phyloP scores from a whole-genome alignment of 306 rosid species.

The Rosa multiflora region DNA sequence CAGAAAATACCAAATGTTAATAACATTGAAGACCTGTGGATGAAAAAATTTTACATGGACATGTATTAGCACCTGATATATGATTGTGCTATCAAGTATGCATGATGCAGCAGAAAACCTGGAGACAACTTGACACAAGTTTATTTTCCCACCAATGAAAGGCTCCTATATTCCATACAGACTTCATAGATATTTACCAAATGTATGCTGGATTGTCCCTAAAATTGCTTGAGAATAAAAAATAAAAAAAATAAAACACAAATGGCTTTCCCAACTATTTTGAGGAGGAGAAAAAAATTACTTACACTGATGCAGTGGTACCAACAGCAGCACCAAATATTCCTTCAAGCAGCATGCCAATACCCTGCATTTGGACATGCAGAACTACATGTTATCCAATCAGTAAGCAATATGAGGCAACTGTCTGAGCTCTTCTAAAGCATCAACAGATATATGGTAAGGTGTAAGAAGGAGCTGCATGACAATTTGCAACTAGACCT shows the following conservation, averaged over 20 bases:
- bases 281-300: constrained; percentile 11
- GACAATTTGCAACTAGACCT: constrained; percentile 42
- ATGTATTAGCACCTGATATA: background rate
- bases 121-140: no score
- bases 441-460: constrained; percentile 2
- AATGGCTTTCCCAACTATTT: background rate
- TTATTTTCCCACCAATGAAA: no score
- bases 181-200: background rate
- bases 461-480: background rate
- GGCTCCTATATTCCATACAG: background rate
- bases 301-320: constrained; percentile 92
- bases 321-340: constrained; percentile 80
- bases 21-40: background rate
- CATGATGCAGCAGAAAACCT: no score
- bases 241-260: background rate
- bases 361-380: constrained; percentile 54
- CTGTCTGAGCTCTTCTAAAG: constrained; percentile 15
- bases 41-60: background rate
- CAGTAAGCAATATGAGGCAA: constrained; percentile 1
- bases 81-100: no score
- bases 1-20: background rate
- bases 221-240: background rate
- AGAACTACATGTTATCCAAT: constrained; percentile 18
- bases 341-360: constrained; percentile 79
- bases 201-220: background rate